Percentiles rank a stretch among this genome's conserved stretches.
These are phyloP conservation scores for Berkeleyomyces basicola DNA, from an alignment of 2,329 filamentous ascomycete species.

Conservation along the genomic window DNA sequence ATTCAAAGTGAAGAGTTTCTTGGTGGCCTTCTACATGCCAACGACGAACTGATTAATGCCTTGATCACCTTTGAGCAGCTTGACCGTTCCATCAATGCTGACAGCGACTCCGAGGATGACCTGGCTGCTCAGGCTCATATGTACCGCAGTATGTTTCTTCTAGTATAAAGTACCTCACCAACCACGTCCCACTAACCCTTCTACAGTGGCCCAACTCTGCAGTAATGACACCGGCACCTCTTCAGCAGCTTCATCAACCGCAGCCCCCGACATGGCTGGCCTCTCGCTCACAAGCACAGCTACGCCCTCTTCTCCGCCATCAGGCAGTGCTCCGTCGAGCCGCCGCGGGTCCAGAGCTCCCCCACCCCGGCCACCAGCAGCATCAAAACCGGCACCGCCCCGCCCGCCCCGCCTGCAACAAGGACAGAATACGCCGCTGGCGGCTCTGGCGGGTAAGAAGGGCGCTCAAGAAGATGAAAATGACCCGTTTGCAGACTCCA, in stretches of 20 bases:
- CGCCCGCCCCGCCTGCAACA: conserved; percentile 27
- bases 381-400: conserved; percentile 34
- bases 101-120: conserved; percentile 55
- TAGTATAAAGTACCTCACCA: neutral
- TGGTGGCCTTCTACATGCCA: conserved; percentile 77
- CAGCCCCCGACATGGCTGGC: conserved; percentile 28
- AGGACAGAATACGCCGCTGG: conserved; percentile 22
- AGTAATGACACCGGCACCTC: conserved; percentile 29
- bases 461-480: conserved; percentile 62
- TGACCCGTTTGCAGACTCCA: conserved; percentile 62
- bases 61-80: conserved; percentile 91
- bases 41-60: conserved; percentile 86
- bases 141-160: conserved; percentile 36
- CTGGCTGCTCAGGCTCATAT: conserved; percentile 49
- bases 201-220: conserved; percentile 34
- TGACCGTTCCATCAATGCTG: conserved; percentile 66
- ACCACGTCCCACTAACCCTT: conserved; percentile 16
- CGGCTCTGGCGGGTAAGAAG: conserved; percentile 24
- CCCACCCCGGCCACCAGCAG: conserved; percentile 30
- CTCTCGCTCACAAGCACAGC: conserved; percentile 20
- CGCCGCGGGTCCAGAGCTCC: conserved; percentile 16
- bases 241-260: conserved; percentile 26
- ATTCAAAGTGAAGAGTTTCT: conserved; percentile 87
- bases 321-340: conserved; percentile 15
- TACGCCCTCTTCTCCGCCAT: conserved; percentile 26